Base-by-base conservation (phyloP, 345 rosid genomes). In the Corchorus olitorius region DNA sequence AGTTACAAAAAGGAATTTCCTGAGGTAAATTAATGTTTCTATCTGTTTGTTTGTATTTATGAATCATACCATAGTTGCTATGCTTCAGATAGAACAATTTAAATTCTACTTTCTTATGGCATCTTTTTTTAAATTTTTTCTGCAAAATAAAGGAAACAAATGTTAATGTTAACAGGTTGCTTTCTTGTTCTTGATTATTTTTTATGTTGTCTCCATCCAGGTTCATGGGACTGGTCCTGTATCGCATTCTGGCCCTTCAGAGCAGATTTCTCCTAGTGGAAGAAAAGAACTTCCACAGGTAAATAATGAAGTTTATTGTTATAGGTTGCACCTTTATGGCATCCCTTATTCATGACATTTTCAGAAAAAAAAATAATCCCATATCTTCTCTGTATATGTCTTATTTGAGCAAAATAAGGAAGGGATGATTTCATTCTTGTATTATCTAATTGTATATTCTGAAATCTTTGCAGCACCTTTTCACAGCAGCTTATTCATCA, bases 241-340 rank as follows among this genome's bases (percentile, higher is more conserved):
- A 15, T 48, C 83, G 63, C 91, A 81, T 52, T 80, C 81, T 75
- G 63, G 83, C 20, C 3, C 81, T n/a, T 65, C 37, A 37, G 93
- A 91, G 65, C 82, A 70, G 20, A 86, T 82, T 79, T 74, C 87
- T 79, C 72, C 87, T 70, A 72, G 75, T 22, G 90, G 87, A 79
- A 92, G 94, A 84, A 78, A 72, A 75, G 94, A 84, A 84, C 78
- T 92, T 83, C 93, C 98, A 70, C 88, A 67, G 91, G 98, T 94
- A 27, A 27, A 88, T 56, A 3, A 39, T 27, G 43, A 2, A 39
- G 43, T 39, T 39, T 3, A 39, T 39, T 39, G 4, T 39, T 6
- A 39, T 3, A 39, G 6, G 6, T 62, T 33, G 4, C 45, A 34
- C 34, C 43, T 34, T 0, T 61, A 2, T 50, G 54, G 3, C 54